Base-by-base conservation (phyloP, 352 stramenopile species). In the Globisporangium paddicum region DNA sequence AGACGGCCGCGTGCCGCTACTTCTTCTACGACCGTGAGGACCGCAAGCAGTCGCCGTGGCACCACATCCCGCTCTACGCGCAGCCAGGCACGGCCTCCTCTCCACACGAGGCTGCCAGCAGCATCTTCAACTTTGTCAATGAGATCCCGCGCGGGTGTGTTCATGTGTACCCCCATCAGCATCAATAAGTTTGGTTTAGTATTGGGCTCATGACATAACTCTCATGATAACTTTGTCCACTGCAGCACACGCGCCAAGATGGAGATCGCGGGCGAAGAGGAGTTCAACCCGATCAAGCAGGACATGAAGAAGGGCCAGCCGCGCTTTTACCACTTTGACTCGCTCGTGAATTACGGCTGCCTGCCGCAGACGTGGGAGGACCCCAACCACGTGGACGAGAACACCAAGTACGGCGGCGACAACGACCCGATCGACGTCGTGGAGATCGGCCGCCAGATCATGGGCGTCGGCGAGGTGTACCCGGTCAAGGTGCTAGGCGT, bases 331-430 rank as follows among this genome's bases (percentile, higher is more conserved):
- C 83, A 93, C 68, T 89, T 80, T 53, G 83, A 86, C 30, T 93
- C 86, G 28, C 69, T 95, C 19, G 80, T 93, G 68, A 99, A 99
- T 77, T 99, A 99, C 67, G 98, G 97, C 55, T 98, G 89, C 63
- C 69, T 99, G 58, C 98, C 98, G 45, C 98, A 99, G 76, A 99
- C 98, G 3, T 99, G 97, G 97, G 98, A 99, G 73, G 96, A 99
- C 71, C 97, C 97, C 6, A 93, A 93, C 52, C 85, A 97, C 50
- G 82, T 99, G 54, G 93, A 99, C 69, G 85, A 87, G 3, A 78
- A 89, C 62, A 93, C 98, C 37, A 93, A 95, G 49, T 89, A 77
- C 60, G 81, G 84, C 25, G 86, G 98, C 25, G 98, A 99, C 73
- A 96, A 99, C 68, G 98, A 99, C 86, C 98, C 98, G 13, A 94